Evolutionary conservation across 805 yeast genomes (phyloP), one percentile per base, ranked within the genome.

Genomic region (Alloascoidea africana): DNA sequence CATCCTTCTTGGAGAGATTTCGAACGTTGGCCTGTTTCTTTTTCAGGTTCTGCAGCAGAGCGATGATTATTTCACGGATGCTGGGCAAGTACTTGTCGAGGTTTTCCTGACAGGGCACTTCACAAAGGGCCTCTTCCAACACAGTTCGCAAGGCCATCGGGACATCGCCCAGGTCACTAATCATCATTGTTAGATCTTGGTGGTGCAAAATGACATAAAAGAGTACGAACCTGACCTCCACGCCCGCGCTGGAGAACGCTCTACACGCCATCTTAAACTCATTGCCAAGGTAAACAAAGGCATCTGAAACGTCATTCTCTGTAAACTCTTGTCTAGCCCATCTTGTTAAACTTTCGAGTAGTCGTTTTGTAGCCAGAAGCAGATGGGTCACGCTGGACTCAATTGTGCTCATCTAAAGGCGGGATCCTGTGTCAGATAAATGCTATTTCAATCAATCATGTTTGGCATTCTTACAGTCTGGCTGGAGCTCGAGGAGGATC

Each of bases 261-360:
- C 84, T 68, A 16, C 87, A 75, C 1, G 93, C 83, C 2, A 82
- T 73, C 46, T 89, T 76, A 63, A 86, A 91, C 55, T 89, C 96
- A 51, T 87, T 91, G 0, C 98, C 98, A 18, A 91, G 67, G 45
- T 74, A 78, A 13, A 91, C 98, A 54, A 85, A 91, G 2, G 86
- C 81, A 48, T 86, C 84, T 2, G 95, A 84, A 2, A 91, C 96
- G 44, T 73, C 83, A 39, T 72, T 71, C 35, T 87, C 97, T 16
- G 77, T 68, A 4, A 84, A 86, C n/a, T 70, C 66, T 16, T 72
- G 73, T 42, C 73, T 66, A 1, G 97, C 87, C 99, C 99, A 91
- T 42, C 75, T 83, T 0, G 93, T 84, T 37, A 91, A 60, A 14
- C 83, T 69, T 48, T 84, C 94, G n/a, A 91, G 62, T 8, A 89